These are phyloP conservation scores for Bruguiera parviflora DNA, from an alignment of 345 rosid genomes.

Conservation along the genomic window DNA sequence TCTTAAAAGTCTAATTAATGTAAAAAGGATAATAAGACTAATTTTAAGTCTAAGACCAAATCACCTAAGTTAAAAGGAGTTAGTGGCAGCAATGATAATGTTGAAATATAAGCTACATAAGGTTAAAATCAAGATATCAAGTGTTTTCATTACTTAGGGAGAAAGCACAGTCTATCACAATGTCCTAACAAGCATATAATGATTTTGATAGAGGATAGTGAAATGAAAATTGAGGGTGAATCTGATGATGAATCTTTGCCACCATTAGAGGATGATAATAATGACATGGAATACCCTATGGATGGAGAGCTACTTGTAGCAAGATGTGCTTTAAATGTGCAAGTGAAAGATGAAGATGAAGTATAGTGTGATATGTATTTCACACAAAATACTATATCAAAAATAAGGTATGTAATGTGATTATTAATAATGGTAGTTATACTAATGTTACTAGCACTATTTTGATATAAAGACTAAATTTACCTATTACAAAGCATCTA, in stretches of 20 bases:
- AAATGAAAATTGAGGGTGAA: not conserved
- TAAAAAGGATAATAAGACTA: not conserved
- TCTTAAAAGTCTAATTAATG: no score
- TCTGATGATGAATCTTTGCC: not conserved
- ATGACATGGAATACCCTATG: not conserved
- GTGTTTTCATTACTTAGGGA: not conserved
- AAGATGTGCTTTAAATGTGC: not conserved
- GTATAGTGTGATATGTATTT: not conserved
- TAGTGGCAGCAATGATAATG: not conserved
- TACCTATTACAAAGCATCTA: not conserved
- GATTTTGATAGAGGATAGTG: not conserved
- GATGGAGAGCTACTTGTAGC: not conserved
- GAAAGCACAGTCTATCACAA: not conserved
- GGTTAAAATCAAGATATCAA: not conserved
- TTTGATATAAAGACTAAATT: not conserved
- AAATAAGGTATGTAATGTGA: not conserved
- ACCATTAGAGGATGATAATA: not conserved
- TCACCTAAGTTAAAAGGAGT: not conserved
- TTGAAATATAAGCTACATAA: not conserved
- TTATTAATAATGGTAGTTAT: not conserved
- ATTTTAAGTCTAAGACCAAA: not conserved
- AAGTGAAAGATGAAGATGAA: not conserved
- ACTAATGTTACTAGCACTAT: not conserved
- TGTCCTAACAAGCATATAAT: not conserved
- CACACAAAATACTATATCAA: not conserved